phyloP scores from a whole-genome alignment of 192 early-diverging fungal genomes.

The Phlyctochytrium bullatum region DNA sequence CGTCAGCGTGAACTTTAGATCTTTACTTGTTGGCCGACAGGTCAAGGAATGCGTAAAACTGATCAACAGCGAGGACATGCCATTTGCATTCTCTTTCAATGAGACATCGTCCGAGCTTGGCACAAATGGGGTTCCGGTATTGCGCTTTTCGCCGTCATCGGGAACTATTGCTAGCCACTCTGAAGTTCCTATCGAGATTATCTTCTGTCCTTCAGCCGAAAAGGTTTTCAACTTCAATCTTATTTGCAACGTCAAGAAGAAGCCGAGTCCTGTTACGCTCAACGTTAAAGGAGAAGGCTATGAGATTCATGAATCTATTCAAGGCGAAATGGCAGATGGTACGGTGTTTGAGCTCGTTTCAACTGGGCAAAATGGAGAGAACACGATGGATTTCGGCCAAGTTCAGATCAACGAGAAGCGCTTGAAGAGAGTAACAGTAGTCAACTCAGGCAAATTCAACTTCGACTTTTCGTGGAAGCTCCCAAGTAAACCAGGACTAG shows the following conservation, averaged over 20 bases:
- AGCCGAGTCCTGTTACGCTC: conserved; percentile 54
- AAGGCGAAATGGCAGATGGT: conserved; percentile 51
- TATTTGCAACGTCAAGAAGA: conserved; percentile 53
- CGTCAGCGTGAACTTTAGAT: conserved; percentile 56
- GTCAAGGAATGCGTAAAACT: conserved; percentile 53
- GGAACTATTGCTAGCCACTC: conserved; percentile 45
- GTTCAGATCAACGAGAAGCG: conserved; percentile 58
- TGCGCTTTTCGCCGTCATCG: conserved; percentile 42
- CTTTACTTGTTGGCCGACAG: conserved; percentile 54
- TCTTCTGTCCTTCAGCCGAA: conserved; percentile 51
- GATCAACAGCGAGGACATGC: conserved; percentile 50
- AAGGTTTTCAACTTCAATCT: conserved; percentile 62
- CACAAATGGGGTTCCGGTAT: conserved; percentile 34
- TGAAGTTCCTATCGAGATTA: conserved; percentile 51
- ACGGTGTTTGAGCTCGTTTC: conserved; percentile 32
- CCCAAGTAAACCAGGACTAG: conserved; percentile 16
- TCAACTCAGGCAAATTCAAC: conserved; percentile 58
- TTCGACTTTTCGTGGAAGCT: conserved; percentile 59
- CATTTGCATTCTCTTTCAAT: conserved; percentile 53
- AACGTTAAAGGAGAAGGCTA: conserved; percentile 67
- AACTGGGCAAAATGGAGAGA: conserved; percentile 29
- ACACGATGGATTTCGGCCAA: conserved; percentile 54
- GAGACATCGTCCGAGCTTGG: conserved; percentile 50
- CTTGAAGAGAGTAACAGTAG: conserved; percentile 44
- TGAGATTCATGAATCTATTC: conserved; percentile 52